Percentiles rank a stretch among this genome's conserved stretches.
These are phyloP conservation scores for Xylariaceae sp. DNA, from an alignment of 2,329 filamentous ascomycete genomes.

Conservation along the genomic window DNA sequence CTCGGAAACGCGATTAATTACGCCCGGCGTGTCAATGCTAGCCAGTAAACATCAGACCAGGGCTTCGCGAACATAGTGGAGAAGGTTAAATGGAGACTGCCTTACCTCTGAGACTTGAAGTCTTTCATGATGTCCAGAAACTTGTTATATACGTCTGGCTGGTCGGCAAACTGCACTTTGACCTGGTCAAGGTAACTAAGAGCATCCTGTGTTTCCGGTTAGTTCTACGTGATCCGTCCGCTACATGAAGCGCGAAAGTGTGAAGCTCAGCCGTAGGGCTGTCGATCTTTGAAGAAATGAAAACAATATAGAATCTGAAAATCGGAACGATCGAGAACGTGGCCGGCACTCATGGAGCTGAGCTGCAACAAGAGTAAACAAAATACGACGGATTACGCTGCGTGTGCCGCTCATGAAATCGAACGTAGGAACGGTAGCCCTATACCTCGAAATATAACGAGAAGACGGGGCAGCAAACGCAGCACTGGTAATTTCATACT, in stretches of 20 bases:
- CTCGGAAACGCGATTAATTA: conserved; percentile 93
- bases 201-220: conserved; percentile 50
- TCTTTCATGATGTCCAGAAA: conserved; percentile 99
- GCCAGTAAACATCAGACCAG: conserved; percentile 32
- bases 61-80: conserved; percentile 21
- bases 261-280: background rate
- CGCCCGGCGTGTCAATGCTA: conserved; percentile 92
- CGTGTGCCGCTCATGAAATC: background rate
- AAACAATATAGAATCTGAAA: background rate
- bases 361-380: background rate
- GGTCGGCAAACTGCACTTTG: conserved; percentile 95
- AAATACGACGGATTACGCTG: background rate
- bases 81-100: conserved; percentile 25
- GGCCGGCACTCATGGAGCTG: background rate
- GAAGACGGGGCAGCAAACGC: background rate
- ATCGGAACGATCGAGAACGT: background rate
- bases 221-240: too few relatives aligned
- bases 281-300: background rate
- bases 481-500: background rate
- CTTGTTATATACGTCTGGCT: conserved; percentile 94
- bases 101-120: conserved; percentile 94
- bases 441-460: background rate
- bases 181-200: conserved; percentile 97
- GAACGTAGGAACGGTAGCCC: background rate
- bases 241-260: too few relatives aligned